These are phyloP conservation scores for Phoma herbarum DNA, from an alignment of 2,329 filamentous ascomycete genomes.

Conservation along the genomic window DNA sequence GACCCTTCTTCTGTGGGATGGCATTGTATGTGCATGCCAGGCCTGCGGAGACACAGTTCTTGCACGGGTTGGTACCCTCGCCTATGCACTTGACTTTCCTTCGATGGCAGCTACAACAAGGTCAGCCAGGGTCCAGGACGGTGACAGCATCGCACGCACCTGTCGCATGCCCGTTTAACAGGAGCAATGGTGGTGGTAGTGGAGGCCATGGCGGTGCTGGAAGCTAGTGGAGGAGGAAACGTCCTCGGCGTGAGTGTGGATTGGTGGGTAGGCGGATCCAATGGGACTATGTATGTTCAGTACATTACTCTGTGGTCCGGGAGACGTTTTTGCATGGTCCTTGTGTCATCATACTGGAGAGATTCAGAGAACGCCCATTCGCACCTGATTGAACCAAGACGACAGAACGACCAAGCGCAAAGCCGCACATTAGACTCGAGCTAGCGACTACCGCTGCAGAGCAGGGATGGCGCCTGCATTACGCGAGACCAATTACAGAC, in stretches of 20 bases:
- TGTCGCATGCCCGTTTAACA: conserved; percentile 55
- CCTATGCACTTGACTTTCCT: conserved; percentile 62
- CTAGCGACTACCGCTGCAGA: conserved; percentile 42
- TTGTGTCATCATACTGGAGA: conserved; percentile 48
- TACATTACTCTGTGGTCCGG: conserved; percentile 43
- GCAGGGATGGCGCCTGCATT: conserved; percentile 33
- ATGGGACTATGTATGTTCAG: conserved; percentile 40
- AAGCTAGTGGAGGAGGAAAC: conserved; percentile 32
- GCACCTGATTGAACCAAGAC: conserved; percentile 45
- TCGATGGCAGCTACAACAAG: conserved; percentile 54
- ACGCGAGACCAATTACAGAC: conserved; percentile 33
- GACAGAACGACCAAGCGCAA: conserved; percentile 46
- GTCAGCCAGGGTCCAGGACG: conserved; percentile 19
- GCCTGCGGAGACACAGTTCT: conserved; percentile 67
- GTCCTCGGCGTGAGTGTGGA: conserved; percentile 37
- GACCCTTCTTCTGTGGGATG: conserved; percentile 70
- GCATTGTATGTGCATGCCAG: conserved; percentile 71
- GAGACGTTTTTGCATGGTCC: conserved; percentile 37
- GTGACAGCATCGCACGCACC: conserved; percentile 38
- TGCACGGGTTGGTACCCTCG: conserved; percentile 63
- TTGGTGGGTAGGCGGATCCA: conserved; percentile 38
- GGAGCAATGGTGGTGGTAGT: conserved; percentile 46
- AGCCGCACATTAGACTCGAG: conserved; percentile 44
- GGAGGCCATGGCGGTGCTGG: conserved; percentile 38
- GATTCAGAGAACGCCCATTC: conserved; percentile 37